A percentile compares a stretch with the other conserved stretches of the same genome.
These are phyloP conservation scores for Huntiella decipiens DNA, from an alignment of 2,329 filamentous ascomycete species.

Conservation along the genomic window DNA sequence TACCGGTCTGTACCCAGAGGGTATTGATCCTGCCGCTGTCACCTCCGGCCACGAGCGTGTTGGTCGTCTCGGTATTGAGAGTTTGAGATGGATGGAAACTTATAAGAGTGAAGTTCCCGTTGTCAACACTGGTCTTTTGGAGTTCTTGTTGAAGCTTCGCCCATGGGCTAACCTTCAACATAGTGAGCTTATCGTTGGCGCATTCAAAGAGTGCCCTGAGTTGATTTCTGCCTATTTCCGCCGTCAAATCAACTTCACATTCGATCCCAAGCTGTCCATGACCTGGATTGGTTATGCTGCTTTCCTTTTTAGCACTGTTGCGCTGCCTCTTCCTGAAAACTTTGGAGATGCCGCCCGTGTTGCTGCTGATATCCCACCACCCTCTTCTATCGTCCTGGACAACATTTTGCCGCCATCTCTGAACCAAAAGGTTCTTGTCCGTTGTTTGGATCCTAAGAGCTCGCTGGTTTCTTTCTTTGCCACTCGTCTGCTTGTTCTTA, in stretches of 20 bases:
- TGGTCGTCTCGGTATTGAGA: slow-evolving; percentile 45
- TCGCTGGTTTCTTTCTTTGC: slow-evolving; percentile 72
- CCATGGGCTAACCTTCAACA: slow-evolving; percentile 71
- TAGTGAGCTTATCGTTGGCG: slow-evolving; percentile 58
- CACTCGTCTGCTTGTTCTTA: slow-evolving; percentile 56
- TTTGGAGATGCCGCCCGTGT: slow-evolving; percentile 50
- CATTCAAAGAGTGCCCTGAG: slow-evolving; percentile 69
- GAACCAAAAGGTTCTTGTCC: slow-evolving; percentile 57
- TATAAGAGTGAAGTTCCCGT: slow-evolving; percentile 50
- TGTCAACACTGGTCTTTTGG: slow-evolving; percentile 59
- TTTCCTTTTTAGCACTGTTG: slow-evolving; percentile 66
- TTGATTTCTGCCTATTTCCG: slow-evolving; percentile 75
- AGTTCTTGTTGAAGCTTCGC: slow-evolving; percentile 59
- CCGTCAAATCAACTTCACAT: slow-evolving; percentile 59
- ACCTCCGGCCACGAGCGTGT: slow-evolving; percentile 18
- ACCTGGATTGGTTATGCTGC: slow-evolving; percentile 92
- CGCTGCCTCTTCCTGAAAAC: slow-evolving; percentile 50
- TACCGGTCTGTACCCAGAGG: slow-evolving; percentile 68
- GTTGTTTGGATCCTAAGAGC: slow-evolving; percentile 60
- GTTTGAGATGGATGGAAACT: slow-evolving; percentile 48
- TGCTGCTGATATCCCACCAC: slow-evolving; percentile 48
- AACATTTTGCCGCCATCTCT: slow-evolving; percentile 71
- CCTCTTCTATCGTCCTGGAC: slow-evolving; percentile 60
- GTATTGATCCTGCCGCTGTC: slow-evolving; percentile 33
- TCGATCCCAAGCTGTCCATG: slow-evolving; percentile 79